Base-by-base conservation (phyloP, 2,329 filamentous ascomycete species). In the Alternaria novae-zelandiae region DNA sequence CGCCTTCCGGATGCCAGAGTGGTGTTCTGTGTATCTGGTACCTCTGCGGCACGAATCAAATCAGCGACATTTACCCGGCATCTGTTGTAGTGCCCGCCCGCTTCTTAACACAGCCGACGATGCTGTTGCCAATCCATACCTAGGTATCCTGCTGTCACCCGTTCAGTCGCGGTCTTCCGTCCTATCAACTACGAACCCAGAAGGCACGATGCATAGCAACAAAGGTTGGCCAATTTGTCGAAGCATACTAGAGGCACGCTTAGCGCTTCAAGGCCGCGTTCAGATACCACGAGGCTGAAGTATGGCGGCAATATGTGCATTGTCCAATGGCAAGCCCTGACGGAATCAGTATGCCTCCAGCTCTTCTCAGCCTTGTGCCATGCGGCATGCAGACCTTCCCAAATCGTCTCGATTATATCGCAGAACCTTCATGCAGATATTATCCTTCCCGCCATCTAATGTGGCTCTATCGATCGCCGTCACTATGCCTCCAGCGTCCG, bases 401-500 rank as follows among this genome's bases (percentile, higher is more conserved):
- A 17, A 0, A 41, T 41, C 36, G 0, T 5, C 36, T 41, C 4
- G 4, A 41, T 17, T 1, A 17, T 6, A 17, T n/a, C 15, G 15
- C 15, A 41, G 15, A 36, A 36, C 4, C 4, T 9, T 36, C 32
- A 1, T 36, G 32, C 4, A 36, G 32, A 36, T 5, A 6, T 0
- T 2, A 36, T 3, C 15, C 1, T 36, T 9, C 15, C 12, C 2
- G 30, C 30, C 1, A 1, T 36, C 13, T 8, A 15, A 36, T 2
- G 12, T 4, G 30, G 3, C 0, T 36, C 0, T 36, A 36, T 36
- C 0, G 13, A 13, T 2, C 7, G 0, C 32, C 7, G 15, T 44
- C 41, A 17, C 41, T 44, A 44, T 44, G 41, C 41, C 41, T 44
- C 17, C 17, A 44, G 41, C 41, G 0, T 1, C 11, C 9, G n/a